These are phyloP conservation scores for Russula sp. DNA, from an alignment of 768 basidiomycete genomes.

Conservation along the genomic window DNA sequence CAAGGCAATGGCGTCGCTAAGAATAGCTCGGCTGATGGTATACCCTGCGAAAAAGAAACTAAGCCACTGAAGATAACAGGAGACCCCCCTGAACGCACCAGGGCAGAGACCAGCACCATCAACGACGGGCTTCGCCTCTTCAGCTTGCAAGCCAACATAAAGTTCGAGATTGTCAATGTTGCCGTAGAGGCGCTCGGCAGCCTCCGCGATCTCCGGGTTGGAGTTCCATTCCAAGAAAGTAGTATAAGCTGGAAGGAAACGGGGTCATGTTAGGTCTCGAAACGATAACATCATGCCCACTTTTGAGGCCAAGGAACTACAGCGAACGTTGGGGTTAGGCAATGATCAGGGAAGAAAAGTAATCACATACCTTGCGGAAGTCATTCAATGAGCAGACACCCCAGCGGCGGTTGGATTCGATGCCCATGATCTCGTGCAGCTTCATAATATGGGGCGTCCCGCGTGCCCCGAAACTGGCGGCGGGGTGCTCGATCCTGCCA, in stretches of 20 bases:
- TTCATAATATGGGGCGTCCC: conserved; percentile 66
- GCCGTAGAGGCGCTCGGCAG: conserved; percentile 73
- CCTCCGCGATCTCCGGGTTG: conserved; percentile 54
- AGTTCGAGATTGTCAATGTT: conserved; percentile 71
- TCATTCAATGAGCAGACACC: conserved; percentile 81
- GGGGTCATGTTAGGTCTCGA: neutral
- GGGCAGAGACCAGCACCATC: conserved; percentile 83
- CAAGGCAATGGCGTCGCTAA: conserved; percentile 79
- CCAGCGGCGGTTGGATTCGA: conserved; percentile 68
- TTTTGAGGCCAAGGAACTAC: conserved; percentile 69
- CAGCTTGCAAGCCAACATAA: conserved; percentile 75
- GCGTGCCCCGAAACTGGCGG: conserved; percentile 67
- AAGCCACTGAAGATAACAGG: neutral
- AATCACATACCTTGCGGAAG: conserved; percentile 52
- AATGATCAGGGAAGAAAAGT: neutral
- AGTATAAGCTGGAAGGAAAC: conserved; percentile 42
- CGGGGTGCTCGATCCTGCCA: conserved; percentile 60
- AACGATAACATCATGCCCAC: conserved; percentile 32
- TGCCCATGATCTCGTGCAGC: conserved; percentile 79
- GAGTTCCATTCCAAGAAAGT: conserved; percentile 81
- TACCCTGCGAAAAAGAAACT: conserved; percentile 41
- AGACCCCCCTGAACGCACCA: conserved; percentile 34
- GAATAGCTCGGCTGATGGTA: conserved; percentile 79
- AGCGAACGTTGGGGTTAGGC: neutral
- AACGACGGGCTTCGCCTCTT: conserved; percentile 64